phyloP scores from a whole-genome alignment of 345 rosid genomes.

The Crucihimalaya himalaica region DNA sequence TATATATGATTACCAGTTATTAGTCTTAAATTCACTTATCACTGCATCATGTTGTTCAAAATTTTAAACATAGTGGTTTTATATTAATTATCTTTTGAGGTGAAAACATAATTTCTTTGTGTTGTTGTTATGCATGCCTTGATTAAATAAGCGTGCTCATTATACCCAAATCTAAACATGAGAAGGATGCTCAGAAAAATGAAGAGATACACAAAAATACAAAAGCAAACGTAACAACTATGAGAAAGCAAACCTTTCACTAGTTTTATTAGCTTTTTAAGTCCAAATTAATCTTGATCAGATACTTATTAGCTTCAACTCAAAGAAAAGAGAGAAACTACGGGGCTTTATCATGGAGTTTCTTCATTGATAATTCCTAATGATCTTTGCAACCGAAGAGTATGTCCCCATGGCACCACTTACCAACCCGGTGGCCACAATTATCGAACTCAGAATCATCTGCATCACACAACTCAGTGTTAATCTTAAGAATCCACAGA shows the following conservation, averaged over 20 bases:
- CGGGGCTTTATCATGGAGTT: background rate
- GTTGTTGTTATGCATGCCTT: background rate
- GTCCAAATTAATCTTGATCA: constrained; percentile 9
- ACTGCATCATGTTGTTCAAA: too few relatives aligned
- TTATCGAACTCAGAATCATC: constrained; percentile 49
- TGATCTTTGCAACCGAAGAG: constrained; percentile 52
- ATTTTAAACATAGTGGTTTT: too few relatives aligned
- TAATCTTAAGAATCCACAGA: background rate
- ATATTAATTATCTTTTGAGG: too few relatives aligned
- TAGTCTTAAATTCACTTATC: too few relatives aligned
- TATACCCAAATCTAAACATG: background rate
- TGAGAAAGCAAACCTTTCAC: constrained; percentile 26
- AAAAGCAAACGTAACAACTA: background rate
- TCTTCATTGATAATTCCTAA: constrained; percentile 40
- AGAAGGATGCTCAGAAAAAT: background rate
- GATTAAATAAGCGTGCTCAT: background rate
- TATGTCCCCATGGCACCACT: constrained; percentile 71
- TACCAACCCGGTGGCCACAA: constrained; percentile 50
- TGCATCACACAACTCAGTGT: constrained; percentile 35
- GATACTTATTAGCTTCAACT: constrained; percentile 29
- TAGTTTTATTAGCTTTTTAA: background rate
- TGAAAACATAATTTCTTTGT: background rate
- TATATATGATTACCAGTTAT: too few relatives aligned
- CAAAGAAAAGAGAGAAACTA: constrained; percentile 19
- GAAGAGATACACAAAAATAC: background rate